phyloP scores from a whole-genome alignment of 805 yeast species.

The Komagataella pseudopastoris region DNA sequence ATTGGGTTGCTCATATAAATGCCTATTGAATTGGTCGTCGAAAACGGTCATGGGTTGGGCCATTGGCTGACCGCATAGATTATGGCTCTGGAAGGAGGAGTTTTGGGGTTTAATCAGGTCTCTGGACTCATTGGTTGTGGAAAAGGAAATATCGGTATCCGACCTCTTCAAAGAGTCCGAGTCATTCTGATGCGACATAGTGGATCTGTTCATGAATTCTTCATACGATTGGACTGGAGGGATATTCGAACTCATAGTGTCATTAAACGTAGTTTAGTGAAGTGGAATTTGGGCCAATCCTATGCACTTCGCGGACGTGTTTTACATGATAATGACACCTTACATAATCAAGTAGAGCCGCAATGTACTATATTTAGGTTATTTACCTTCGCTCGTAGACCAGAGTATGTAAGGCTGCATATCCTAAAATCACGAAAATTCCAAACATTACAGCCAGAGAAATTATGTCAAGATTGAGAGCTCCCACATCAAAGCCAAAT shows the following conservation, averaged over 20 bases:
- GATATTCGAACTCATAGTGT: background rate
- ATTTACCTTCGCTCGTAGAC: slow-evolving; percentile 61
- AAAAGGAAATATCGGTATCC: background rate
- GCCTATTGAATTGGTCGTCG: background rate
- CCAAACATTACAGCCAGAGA: slow-evolving; percentile 45
- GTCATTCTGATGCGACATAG: background rate
- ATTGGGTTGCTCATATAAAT: background rate
- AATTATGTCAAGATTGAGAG: slow-evolving; percentile 52
- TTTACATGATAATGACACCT: background rate
- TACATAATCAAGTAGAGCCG: background rate
- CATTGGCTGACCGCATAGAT: background rate
- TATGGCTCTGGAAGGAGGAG: background rate
- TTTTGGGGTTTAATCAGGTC: background rate
- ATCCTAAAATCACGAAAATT: slow-evolving; percentile 55
- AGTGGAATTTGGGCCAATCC: no score
- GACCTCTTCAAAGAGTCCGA: background rate
- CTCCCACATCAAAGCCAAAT: slow-evolving; percentile 83
- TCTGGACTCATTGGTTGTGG: background rate
- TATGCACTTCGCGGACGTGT: background rate
- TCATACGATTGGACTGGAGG: background rate
- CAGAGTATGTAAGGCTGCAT: slow-evolving; percentile 53
- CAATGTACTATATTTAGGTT: background rate
- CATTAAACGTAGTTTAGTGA: background rate
- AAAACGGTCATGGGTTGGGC: background rate
- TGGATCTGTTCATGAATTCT: background rate